Evolutionary conservation across 78 protist genomes (phyloP), one percentile per base, ranked within the genome.

Genomic region (Tieghemostelium lacteum): DNA sequence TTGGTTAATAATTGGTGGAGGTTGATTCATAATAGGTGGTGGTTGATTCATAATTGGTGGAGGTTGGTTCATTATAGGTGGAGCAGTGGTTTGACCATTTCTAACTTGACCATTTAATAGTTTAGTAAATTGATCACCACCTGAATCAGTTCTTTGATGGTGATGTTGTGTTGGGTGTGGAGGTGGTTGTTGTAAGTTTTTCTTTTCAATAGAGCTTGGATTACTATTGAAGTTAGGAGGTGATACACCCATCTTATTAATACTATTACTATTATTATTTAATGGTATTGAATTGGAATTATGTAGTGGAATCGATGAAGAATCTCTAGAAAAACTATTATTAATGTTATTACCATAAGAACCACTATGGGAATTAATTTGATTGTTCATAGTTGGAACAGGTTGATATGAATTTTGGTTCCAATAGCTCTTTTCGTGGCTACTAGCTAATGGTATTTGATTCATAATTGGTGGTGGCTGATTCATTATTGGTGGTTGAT

Each of bases 101-200:
- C 45, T 40, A 24, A 37, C 69, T 58, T 73, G 83, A 40, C 50
- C 58, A 24, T 28, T 50, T 20, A 71, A 50, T 10, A 71, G 28
- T 29, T 52, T 71, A 3, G 77, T 33, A 57, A 71, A 71, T 71
- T 71, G 77, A 52, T 71, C 77, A 61, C 67, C 31, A 0, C 31
- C 22, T 28, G 77, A 71, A 71, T 71, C 64, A 12, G 36, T 19
- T 71, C 77, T 71, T 50, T 71, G 83, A 57, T 73, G 65, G 10
- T 29, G 14, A 12, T 57, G 49, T 73, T 28, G 61, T 37, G 60
- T 45, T 29, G 34, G 70, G 16, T 26, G 45, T 16, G n/a, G 19
- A 40, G 6, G 74, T 33, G 17, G 71, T 64, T 29, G 16, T 31
- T 60, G n/a, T n/a, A n/a, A n/a, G 69, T 60, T 34, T 20, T 61